Conservation (phyloP, 1,284 basidiomycete genomes). For the Fistulina hepatica region DNA sequence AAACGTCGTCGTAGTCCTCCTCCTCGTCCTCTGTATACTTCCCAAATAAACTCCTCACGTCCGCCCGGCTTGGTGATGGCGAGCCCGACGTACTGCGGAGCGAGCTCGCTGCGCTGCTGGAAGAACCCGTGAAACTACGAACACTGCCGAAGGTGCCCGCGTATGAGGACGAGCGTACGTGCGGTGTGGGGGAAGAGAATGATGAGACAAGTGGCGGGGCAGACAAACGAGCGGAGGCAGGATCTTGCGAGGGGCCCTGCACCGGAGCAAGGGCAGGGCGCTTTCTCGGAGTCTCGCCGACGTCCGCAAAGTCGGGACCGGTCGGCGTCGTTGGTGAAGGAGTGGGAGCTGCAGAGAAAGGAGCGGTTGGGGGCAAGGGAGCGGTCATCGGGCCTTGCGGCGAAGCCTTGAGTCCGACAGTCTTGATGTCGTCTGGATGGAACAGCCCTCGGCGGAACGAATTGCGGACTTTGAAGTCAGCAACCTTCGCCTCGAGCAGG, state of each 20-base stretch:
- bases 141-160: conserved; percentile 28
- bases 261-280: conserved; percentile 8
- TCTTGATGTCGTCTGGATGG: conserved; percentile 82
- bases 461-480: conserved; percentile 75
- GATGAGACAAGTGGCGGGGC: neutral
- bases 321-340: conserved; percentile 30
- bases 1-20: conserved; percentile 89
- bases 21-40: conserved; percentile 81
- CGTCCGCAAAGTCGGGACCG: conserved; percentile 14
- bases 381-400: too few relatives aligned
- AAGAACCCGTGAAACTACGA: too few relatives aligned
- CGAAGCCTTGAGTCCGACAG: conserved; percentile 34
- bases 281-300: conserved; percentile 3
- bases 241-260: too few relatives aligned
- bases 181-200: conserved; percentile 21
- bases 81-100: too few relatives aligned
- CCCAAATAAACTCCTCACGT: conserved; percentile 49
- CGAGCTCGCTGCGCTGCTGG: conserved; percentile 39
- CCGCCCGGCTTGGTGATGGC: conserved; percentile 55
- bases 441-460: conserved; percentile 64
- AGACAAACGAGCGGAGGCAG: conserved; percentile 11
- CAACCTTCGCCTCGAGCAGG: conserved; percentile 63
- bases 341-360: conserved; percentile 26
- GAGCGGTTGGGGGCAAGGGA: conserved; percentile 47
- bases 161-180: conserved; percentile 49